Conservation (phyloP, 139 green algal genomes). For the Ostreobium quekettii region DNA sequence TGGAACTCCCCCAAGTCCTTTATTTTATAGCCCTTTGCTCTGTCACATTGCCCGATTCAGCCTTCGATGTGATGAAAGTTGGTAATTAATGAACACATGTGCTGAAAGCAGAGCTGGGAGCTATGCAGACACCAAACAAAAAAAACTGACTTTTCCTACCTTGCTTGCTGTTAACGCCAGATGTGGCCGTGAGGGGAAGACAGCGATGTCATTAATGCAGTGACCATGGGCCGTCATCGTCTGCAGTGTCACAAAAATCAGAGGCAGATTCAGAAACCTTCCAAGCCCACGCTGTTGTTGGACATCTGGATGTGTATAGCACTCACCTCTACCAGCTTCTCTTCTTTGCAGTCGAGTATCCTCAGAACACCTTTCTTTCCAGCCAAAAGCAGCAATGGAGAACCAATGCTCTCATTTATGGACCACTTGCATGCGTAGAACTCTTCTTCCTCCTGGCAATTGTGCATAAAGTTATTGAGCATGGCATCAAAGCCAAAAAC, state of each 20-base stretch:
- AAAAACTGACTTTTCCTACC: slow-evolving; percentile 25
- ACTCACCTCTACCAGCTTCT: slow-evolving; percentile 31
- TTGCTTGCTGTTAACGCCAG: slow-evolving; percentile 59
- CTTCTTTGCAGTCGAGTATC: slow-evolving; percentile 36
- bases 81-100: too few species aligned
- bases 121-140: too few species aligned
- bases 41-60: too few species aligned
- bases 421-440: slow-evolving; percentile 61
- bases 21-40: too few species aligned
- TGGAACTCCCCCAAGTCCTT: too few species aligned
- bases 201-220: slow-evolving; percentile 61
- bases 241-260: slow-evolving; percentile 22
- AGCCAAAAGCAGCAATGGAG: slow-evolving; percentile 57
- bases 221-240: slow-evolving; percentile 56
- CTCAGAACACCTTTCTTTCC: slow-evolving; percentile 48
- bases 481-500: background rate
- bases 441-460: slow-evolving; percentile 32
- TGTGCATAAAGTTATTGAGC: background rate
- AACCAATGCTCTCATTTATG: slow-evolving; percentile 25
- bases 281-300: background rate
- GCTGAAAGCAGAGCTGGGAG: too few species aligned
- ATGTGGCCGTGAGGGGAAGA: slow-evolving; percentile 45
- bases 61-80: too few species aligned
- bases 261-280: background rate
- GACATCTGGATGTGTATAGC: background rate